Evolutionary conservation across 1,139 yeast genomes (phyloP), one percentile per base, ranked within the genome.

Genomic region (Yamadazyma atmosphaerica): DNA sequence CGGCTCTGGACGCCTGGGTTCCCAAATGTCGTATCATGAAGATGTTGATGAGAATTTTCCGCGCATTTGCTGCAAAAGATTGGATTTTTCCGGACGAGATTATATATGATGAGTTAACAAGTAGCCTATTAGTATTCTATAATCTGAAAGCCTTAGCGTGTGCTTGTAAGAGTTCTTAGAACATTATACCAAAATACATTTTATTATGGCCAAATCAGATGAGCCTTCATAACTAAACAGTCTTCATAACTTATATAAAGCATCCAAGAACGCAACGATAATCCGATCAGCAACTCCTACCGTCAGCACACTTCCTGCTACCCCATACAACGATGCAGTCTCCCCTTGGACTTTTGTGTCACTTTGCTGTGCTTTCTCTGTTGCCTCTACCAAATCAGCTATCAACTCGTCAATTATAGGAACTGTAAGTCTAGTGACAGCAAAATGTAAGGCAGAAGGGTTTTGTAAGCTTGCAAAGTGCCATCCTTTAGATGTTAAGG

Each of bases 291-390:
- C 96, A n/a, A 92, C 81, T 1, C 95, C 94, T 0, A 81, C 76
- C 0, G 97, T 87, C 42, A 77, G 69, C 24, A 92, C 79, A 54
- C 92, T 86, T 5, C 96, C 97, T 1, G 98, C 98, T 35, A 90
- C 95, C 48, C 98, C 98, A 55, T 92, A 92, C 38, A 92, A 58
- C 1, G 94, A 95, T 15, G 96, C 92, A 2, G 95, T 87, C 41
- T 80, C 86, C 32, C 84, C 63, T 34, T 61, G 50, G 6, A 57
- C 50, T 1, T 60, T 51, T 2, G 45, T 49, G 3, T 52, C 56
- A 3, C 65, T 51, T 53, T 61, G 29, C n/a, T 55, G 58, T 2
- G 63, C 61, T 32, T 71, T 77, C 15, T 55, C 51, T 2, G 85
- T 79, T 12, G 75, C 60, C 0, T 52, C 61, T 35, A 72, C 70